phyloP scores from a whole-genome alignment of 2,329 filamentous ascomycete species.

The Aspergillus felis region DNA sequence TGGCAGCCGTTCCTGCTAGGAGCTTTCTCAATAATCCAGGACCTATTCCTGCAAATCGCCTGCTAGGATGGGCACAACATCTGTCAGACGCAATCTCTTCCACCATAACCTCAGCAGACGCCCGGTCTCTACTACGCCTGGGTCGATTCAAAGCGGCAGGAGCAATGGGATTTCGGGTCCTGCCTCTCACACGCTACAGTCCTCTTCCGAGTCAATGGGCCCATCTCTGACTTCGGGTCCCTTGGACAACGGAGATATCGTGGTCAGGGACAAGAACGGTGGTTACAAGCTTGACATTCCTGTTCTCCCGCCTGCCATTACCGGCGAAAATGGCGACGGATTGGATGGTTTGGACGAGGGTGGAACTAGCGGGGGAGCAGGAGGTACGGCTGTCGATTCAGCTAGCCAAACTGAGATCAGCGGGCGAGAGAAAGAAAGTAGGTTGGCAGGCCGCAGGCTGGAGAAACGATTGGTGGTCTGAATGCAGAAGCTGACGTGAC shows the following conservation, averaged over 20 bases:
- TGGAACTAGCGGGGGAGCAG: slow-evolving; percentile 49
- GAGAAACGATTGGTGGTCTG: neutral
- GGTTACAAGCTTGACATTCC: slow-evolving; percentile 47
- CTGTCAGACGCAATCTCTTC: slow-evolving; percentile 44
- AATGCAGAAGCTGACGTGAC: neutral
- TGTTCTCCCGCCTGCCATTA: slow-evolving; percentile 32
- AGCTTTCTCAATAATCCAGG: neutral
- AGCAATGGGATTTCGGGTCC: slow-evolving; percentile 18
- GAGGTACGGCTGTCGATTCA: slow-evolving; percentile 54
- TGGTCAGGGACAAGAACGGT: slow-evolving; percentile 47
- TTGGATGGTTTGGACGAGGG: slow-evolving; percentile 48
- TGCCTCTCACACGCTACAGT: slow-evolving; percentile 20
- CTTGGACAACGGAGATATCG: slow-evolving; percentile 44
- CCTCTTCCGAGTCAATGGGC: slow-evolving; percentile 18
- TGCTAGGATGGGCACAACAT: slow-evolving; percentile 26
- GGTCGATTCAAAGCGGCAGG: slow-evolving; percentile 8
- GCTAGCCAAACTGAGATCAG: slow-evolving; percentile 38
- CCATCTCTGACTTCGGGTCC: slow-evolving; percentile 18
- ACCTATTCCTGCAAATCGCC: neutral
- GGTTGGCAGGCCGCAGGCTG: slow-evolving; percentile 10
- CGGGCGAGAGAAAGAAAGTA: slow-evolving; percentile 40
- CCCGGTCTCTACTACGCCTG: slow-evolving; percentile 30
- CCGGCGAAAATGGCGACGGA: slow-evolving; percentile 39
- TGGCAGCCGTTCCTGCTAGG: neutral
- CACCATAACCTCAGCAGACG: slow-evolving; percentile 42